Evolutionary conservation across 2,329 filamentous ascomycete genomes (phyloP).

Genomic region (Gliomastix tumulicola): DNA sequence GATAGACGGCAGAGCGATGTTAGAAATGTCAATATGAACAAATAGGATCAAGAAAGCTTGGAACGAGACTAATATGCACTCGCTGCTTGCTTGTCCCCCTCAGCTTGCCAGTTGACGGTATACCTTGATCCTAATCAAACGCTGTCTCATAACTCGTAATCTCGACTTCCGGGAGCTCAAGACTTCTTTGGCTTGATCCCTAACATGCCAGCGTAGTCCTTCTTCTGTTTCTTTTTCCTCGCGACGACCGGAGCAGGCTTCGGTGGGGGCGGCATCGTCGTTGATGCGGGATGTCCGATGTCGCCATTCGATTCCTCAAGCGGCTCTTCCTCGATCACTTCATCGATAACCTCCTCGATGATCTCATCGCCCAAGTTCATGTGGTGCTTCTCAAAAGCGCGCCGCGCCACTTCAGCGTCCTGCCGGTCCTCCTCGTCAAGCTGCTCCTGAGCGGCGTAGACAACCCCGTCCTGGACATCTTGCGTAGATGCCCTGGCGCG

Average conservation of each 20-base stretch:
- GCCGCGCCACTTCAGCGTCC: conserved; percentile 72
- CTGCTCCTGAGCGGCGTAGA: conserved; percentile 50
- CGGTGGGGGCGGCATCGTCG: conserved; percentile 14
- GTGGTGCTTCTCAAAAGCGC: no score
- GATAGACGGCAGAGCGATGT: no score
- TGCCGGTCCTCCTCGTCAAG: conserved; percentile 65
- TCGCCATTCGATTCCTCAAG: background rate
- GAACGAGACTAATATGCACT: no score
- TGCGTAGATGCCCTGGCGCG: conserved; percentile 71
- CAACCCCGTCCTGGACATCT: conserved; percentile 51
- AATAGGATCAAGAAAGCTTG: no score
- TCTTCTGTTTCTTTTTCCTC: conserved; percentile 94
- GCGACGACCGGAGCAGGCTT: conserved; percentile 54
- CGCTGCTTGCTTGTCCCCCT: no score
- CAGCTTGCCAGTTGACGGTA: no score
- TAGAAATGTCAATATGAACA: no score
- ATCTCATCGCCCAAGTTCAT: conserved; percentile 49
- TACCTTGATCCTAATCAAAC: no score
- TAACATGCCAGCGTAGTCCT: conserved; percentile 64
- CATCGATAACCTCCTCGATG: conserved; percentile 38
- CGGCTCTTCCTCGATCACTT: conserved; percentile 27
- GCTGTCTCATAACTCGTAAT: no score
- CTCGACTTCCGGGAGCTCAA: no score
- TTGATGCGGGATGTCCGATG: background rate
- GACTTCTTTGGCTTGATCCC: conserved; percentile 83